Evolutionary conservation across 1,284 basidiomycete genomes (phyloP), one percentile per base, ranked within the genome.

Genomic region (Tylopilus orsonianus): DNA sequence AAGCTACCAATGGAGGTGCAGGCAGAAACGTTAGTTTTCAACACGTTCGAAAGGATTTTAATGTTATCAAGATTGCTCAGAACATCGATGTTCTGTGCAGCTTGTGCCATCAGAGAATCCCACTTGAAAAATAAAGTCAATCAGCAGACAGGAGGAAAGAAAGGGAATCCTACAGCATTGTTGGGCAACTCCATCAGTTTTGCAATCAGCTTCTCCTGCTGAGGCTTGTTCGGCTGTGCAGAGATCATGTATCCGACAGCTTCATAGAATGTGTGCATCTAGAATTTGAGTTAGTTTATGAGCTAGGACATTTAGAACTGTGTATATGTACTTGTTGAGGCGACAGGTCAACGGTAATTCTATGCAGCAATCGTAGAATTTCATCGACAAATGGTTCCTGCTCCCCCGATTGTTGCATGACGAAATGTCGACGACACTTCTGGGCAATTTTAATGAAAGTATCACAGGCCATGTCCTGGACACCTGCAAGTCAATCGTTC

Each of bases 371-470:
- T 52, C 95, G 85, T 40, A 99, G 74, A 51, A 99, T 99, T 73
- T 99, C 97, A 63, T 99, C 96, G 41, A 99, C 90, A 70, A 99
- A 99, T 1, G 97, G 97, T 66, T 99, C 97, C 53, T 87, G 85
- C 71, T 99, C 97, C 54, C 94, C 94, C 2, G 93, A 89, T 71
- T 99, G 97, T 67, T 97, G 93, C 87, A 98, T 96, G 52, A 99
- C 94, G 62, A 99, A 99, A 71, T 99, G 97, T 46, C 96, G 81
- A 40, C 95, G 82, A 68, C 97, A 99, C 72, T 98, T 99, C 69
- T 99, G 96, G 18, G 97, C 94, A 61, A 99, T 99, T 75, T 99
- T 99, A 78, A 99, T 98, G 73, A 99, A 99, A 0, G 97, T 99
- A 70, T 99, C 97, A 70, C 97, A 99, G 41, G 97, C 97, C 97